Evolutionary conservation across 75 land plant genomes (phyloP).

Genomic region (Pseudotsuga menziesii): DNA sequence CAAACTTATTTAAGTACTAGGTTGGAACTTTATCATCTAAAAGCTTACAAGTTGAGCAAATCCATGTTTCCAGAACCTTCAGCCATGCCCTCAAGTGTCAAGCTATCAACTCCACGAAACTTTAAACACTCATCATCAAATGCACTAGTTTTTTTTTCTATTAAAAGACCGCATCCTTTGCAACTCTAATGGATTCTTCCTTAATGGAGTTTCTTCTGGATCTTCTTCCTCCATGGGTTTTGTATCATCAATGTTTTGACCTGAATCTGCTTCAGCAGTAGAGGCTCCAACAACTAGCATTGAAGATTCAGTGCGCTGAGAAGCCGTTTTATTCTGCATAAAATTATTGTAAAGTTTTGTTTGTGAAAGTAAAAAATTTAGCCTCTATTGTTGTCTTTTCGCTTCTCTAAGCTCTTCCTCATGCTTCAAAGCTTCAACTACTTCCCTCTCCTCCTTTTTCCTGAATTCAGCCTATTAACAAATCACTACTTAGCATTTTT

Average conservation of each 20-base stretch:
- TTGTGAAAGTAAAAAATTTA: conserved; percentile 85
- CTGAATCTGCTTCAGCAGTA: conserved; percentile 14
- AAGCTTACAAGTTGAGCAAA: too few relatives aligned
- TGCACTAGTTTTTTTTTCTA: too few relatives aligned
- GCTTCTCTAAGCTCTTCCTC: conserved; percentile 96
- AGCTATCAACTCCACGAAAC: too few relatives aligned
- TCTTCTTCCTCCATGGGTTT: conserved; percentile 52
- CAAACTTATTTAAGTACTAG: too few relatives aligned
- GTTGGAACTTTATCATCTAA: too few relatives aligned
- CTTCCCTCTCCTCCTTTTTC: conserved; percentile 93
- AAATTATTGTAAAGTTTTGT: conserved; percentile 96
- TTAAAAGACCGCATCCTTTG: conserved; percentile 64
- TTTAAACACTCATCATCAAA: too few relatives aligned
- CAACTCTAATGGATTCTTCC: conserved; percentile 72
- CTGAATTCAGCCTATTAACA: conserved; percentile 69
- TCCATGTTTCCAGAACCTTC: too few relatives aligned
- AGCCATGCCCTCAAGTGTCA: too few relatives aligned
- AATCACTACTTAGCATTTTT: too few relatives aligned
- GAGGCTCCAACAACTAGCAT: conserved; percentile 17
- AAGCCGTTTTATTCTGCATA: conserved; percentile 81
- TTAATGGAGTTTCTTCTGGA: conserved; percentile 76
- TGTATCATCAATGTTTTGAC: conserved; percentile 17
- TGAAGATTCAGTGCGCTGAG: conserved; percentile 30
- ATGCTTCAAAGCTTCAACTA: conserved; percentile 94
- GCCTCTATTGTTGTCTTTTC: conserved; percentile 82